Base-by-base conservation (phyloP, 805 yeast genomes). In the Wickerhamiella spandovensis region DNA sequence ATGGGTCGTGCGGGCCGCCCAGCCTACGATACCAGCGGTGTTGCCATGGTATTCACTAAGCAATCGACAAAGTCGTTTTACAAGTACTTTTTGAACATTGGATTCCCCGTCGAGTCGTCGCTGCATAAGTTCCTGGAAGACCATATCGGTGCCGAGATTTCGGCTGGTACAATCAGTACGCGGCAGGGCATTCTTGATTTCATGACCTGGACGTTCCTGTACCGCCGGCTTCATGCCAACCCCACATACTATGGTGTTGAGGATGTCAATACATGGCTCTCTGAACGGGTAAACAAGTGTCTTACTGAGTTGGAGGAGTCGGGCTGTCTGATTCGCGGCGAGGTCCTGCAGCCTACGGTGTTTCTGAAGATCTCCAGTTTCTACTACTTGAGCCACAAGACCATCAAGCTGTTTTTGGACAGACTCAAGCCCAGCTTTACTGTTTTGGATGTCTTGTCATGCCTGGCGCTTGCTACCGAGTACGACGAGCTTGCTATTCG, bases 351-450 rank as follows among this genome's bases (percentile, higher is more conserved):
- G 1, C 75, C 95, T 7, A 88, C 97, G 0, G 86, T 95, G 18
- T 88, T 79, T 63, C 72, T 92, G 67, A 77, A 79, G 54, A 85
- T 92, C 41, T 76, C 95, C 1, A 87, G 97, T 1, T 92, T 84
- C 67, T 92, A 92, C 66, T 92, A 92, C 69, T 72, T 92, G 59
- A 87, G 96, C 1, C 97, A 92, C 66, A 79, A 79, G 64, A 89
- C 97, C 0, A 77, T 92, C 54, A 72, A 96, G 52, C 77, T 74
- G 51, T 70, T 90, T 48, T 67, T 86, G 51, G 69, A 68, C 15
- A 44, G 50, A 5, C 47, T 58, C 5, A 63, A 64, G 32, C 67
- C 67, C 7, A 51, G 64, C 15, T 69, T 73, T 17, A 61, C 73
- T 3, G 79, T 83, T 58, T 67, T 88, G 62, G 77, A 79, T 48